Base-by-base conservation (phyloP, 805 yeast species). In the Nakazawaea populi region DNA sequence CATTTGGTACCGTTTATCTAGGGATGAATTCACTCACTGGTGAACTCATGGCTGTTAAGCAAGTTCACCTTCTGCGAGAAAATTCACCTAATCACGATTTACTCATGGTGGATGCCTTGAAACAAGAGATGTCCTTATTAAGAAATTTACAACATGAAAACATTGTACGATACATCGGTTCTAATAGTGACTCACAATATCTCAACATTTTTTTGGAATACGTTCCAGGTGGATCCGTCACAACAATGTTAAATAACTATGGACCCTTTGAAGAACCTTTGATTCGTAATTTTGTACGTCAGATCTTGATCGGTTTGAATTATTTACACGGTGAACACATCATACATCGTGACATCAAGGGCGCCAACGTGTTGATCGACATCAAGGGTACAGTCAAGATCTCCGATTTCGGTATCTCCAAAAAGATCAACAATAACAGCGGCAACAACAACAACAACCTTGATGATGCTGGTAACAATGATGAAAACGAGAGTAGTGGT, bases 41-140 rank as follows among this genome's bases (percentile, higher is more conserved):
- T 42, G 98, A 90, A 63, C 73, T 94, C 47, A 89, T 92, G 96
- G 99, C 98, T 1, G 97, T 94, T 18, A 94, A 94, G 62, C 97
- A 91, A 64, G 97, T 94, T 1, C 86, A 85, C 44, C 64, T 91
- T 14, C 84, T 87, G 1, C 59, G 59, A 18, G 64, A 54, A 44
- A 68, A 42, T 51, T 71, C 49, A 55, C 66, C 60, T 52, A 56
- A 51, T 27, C 63, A 64, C 8, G 62, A 63, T 54, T 59, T 46
- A 47, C 56, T 50, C 44, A 83, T 90, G 85, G 79, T 87, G 12
- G 89, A 85, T 55, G 95, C 96, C 0, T 66, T 89, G 53, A 89
- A 87, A 59, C 83, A 82, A 57, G 97, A 90, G 67, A 88, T 92
- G 82, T 71, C 74, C 41, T 66, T 94, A 43, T 70, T 94, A 47